Conservation (phyloP, 208 protist genomes). For the Blechomonas ayalai region DNA sequence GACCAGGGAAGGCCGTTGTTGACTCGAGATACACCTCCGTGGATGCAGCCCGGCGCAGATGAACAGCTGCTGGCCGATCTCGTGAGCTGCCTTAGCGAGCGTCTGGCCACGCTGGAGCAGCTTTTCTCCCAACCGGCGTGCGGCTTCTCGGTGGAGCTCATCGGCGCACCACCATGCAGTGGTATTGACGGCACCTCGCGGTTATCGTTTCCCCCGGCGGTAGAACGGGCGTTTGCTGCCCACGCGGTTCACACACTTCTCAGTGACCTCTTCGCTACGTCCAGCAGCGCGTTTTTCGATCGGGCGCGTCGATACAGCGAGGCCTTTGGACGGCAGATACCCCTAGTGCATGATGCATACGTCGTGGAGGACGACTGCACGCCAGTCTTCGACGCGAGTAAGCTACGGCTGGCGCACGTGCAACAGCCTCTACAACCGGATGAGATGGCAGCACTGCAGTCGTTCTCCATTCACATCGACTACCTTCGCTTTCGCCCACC, state of each 20-base stretch:
- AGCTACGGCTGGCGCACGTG: conserved; percentile 6
- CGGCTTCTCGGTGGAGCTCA: conserved; percentile 4
- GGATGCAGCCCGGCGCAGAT: conserved; percentile 37
- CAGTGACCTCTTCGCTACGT: conserved; percentile 37
- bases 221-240: conserved; percentile 31
- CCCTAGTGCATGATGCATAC: conserved; percentile 50
- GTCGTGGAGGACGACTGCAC: conserved; percentile 29
- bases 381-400: conserved; percentile 38
- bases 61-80: conserved; percentile 19
- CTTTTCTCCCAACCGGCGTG: conserved; percentile 10
- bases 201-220: conserved; percentile 21
- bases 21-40: conserved; percentile 31
- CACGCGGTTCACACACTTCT: conserved; percentile 43
- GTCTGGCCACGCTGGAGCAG: conserved; percentile 20
- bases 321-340: conserved; percentile 40
- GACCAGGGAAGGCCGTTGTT: conserved; percentile 25
- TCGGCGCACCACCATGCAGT: conserved; percentile 22
- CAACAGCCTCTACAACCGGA: conserved; percentile 1
- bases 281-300: conserved; percentile 15
- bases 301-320: conserved; percentile 35
- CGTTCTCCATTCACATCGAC: conserved; percentile 67
- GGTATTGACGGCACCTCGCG: conserved; percentile 44
- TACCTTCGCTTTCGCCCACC: conserved; percentile 64
- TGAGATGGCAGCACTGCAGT: conserved; percentile 1
- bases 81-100: conserved; percentile 16